phyloP scores from a whole-genome alignment of 164 flowering plant genomes.

The Magnolia changhungtana region DNA sequence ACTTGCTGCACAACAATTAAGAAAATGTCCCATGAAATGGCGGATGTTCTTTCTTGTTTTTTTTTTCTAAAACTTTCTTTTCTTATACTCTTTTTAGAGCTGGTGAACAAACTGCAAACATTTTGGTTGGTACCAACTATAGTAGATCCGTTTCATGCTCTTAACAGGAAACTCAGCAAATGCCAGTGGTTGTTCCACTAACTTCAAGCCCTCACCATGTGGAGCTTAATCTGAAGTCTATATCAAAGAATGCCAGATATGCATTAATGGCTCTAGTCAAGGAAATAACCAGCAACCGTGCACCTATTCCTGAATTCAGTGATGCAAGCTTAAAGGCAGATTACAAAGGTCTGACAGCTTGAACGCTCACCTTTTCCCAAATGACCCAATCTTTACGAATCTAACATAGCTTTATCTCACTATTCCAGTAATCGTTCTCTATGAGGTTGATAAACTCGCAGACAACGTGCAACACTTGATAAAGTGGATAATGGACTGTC shows the following conservation, averaged over 20 bases:
- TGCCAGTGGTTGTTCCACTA: conserved; percentile 46
- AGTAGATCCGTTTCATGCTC: neutral
- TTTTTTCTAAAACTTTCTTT: neutral
- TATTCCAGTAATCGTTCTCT: conserved; percentile 56
- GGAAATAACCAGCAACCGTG: conserved; percentile 40
- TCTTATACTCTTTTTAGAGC: neutral
- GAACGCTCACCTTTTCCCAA: too few species aligned
- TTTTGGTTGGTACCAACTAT: neutral
- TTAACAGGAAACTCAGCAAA: conserved; percentile 51
- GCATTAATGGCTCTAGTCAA: conserved; percentile 64
- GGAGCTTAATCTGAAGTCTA: conserved; percentile 53
- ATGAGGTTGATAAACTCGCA: conserved; percentile 56
- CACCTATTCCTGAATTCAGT: conserved; percentile 54
- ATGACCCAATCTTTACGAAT: neutral
- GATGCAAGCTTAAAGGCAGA: conserved; percentile 40
- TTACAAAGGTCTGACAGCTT: conserved; percentile 48
- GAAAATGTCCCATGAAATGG: neutral
- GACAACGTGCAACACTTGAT: conserved; percentile 64
- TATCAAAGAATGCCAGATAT: conserved; percentile 49
- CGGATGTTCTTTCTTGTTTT: neutral
- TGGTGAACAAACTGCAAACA: neutral
- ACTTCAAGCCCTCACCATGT: conserved; percentile 69
- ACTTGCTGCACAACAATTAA: neutral
- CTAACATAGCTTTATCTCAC: neutral
- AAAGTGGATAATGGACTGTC: conserved; percentile 74